Conservation (phyloP, 169 alveolate genomes). For the Miamiensis avidus region DNA sequence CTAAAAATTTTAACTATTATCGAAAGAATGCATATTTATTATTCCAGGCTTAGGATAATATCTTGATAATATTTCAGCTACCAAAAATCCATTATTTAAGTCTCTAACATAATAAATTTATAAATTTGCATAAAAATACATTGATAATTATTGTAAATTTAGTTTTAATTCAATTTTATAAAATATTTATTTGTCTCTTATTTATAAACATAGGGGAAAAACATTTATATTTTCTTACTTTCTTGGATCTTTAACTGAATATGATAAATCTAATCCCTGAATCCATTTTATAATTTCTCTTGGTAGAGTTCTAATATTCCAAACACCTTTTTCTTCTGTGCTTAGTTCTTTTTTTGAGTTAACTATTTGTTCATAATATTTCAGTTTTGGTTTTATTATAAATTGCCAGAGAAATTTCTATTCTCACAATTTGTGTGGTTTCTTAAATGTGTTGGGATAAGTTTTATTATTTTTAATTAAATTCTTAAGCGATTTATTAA, state of each 20-base stretch:
- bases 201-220: too few species aligned
- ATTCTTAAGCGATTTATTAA: too few species aligned
- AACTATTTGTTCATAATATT: background rate
- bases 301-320: conserved; percentile 55
- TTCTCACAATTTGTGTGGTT: background rate
- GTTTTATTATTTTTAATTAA: too few species aligned
- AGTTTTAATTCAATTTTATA: too few species aligned
- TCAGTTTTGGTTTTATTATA: too few species aligned
- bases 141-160: too few species aligned
- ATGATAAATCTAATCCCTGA: conserved; percentile 75
- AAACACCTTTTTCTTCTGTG: too few species aligned
- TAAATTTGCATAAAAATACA: too few species aligned
- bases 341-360: background rate
- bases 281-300: conserved; percentile 84
- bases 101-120: conserved; percentile 65
- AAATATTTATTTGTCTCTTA: background rate
- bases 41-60: conserved; percentile 71
- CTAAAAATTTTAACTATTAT: conserved; percentile 65
- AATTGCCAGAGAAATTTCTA: too few species aligned
- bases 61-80: conserved; percentile 81
- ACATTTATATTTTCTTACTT: conserved; percentile 28
- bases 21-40: conserved; percentile 77
- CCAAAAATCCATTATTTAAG: conserved; percentile 78
- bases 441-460: too few species aligned
- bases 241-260: conserved; percentile 75